Evolutionary conservation across 1,139 yeast genomes (phyloP), one percentile per base, ranked within the genome.

Genomic region (Kodamaea arcana): DNA sequence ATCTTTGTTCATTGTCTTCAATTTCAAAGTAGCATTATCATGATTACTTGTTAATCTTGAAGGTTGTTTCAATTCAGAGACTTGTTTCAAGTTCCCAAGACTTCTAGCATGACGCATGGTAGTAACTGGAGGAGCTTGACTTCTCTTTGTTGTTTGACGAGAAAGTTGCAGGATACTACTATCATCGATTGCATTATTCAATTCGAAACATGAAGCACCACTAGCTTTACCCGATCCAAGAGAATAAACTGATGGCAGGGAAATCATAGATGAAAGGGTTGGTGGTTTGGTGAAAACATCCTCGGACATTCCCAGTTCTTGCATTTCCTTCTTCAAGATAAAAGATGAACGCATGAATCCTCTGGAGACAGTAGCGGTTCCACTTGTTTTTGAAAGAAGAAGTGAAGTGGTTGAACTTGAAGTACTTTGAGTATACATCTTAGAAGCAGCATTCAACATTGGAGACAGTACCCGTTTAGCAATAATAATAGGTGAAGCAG

Each of bases 281-380:
- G 62, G 62, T 15, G 65, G 62, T 35, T 50, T 51, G 26, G 45
- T 41, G 34, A 50, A 52, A 12, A 58, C 63, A 44, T 60, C 59
- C 42, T 62, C 67, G 16, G 69, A 62, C 22, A 45, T 39, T 8
- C 69, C 68, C 36, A 52, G 40, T 15, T 35, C 39, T 31, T 48
- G 46, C 51, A 52, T 53, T 33, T 52, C 58, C 43, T 49, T 48
- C 47, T 53, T 53, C 47, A 56, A 51, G 24, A 56, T 48, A 37
- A 50, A 60, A 13, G 62, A 60, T 29, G 52, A 43, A 39, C 56
- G 47, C 59, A 55, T 55, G 45, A 55, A 55, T 1, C 60, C 60
- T 26, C 45, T 34, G 11, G 58, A 52, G 8, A 51, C 58, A 8
- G 46, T 29, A 32, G 33, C 30, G 29, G 44, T 34, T 27, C 39